Evolutionary conservation across 306 rosid genomes (phyloP).

Genomic region (Crataegus laevigata): DNA sequence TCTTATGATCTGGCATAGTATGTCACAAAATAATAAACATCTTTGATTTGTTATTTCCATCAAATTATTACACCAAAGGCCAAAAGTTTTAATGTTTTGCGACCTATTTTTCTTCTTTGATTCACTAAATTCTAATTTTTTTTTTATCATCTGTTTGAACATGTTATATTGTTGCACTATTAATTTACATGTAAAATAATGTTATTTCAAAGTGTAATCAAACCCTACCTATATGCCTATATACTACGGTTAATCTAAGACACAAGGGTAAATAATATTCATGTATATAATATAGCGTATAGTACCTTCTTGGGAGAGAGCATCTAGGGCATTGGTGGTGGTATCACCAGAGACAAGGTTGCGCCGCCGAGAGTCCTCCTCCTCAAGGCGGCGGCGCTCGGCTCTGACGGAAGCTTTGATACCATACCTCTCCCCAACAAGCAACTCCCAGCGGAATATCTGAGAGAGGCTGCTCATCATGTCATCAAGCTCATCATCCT

Average conservation of each 20-base stretch:
- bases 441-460: slow-evolving; percentile 79
- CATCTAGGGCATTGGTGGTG: slow-evolving; percentile 56
- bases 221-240: not conserved
- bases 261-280: not conserved
- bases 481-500: slow-evolving; percentile 87
- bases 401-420: slow-evolving; percentile 89
- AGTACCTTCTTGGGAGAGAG: slow-evolving; percentile 85
- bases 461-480: slow-evolving; percentile 91
- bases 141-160: too few relatives aligned
- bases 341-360: slow-evolving; percentile 42
- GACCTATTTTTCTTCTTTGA: not conserved
- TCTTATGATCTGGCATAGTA: too few relatives aligned
- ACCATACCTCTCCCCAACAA: slow-evolving; percentile 88
- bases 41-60: too few relatives aligned
- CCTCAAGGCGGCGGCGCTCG: slow-evolving; percentile 68
- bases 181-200: not conserved
- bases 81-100: too few relatives aligned
- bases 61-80: not conserved
- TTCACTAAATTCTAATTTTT: too few relatives aligned
- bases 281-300: not conserved
- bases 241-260: not conserved
- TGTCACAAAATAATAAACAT: too few relatives aligned
- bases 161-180: not conserved
- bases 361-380: slow-evolving; percentile 51
- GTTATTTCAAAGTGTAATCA: not conserved